phyloP scores from a whole-genome alignment of 2,329 filamentous ascomycete genomes.

The Chalaropsis ovoidea region DNA sequence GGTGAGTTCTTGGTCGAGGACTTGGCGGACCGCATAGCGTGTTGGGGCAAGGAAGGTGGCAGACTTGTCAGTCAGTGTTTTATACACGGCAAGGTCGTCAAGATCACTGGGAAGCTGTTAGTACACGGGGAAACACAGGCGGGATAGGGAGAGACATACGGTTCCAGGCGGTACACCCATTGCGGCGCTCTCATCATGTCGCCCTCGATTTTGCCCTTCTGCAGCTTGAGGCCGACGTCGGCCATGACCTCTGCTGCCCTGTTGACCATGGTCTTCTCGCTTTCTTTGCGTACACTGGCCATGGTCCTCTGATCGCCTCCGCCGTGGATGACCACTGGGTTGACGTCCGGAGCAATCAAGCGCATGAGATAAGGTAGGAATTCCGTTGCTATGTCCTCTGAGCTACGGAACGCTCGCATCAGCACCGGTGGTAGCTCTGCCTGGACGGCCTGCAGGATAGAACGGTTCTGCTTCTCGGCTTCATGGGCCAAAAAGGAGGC shows the following conservation, averaged over 20 bases:
- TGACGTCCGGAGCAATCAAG: constrained; percentile 80
- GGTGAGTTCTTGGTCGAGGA: constrained; percentile 80
- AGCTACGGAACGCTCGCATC: constrained; percentile 65
- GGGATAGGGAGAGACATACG: constrained; percentile 46
- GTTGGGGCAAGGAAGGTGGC: constrained; percentile 57
- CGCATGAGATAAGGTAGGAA: constrained; percentile 75
- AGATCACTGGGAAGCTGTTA: constrained; percentile 44
- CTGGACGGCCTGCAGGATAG: constrained; percentile 64
- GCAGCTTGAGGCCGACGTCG: constrained; percentile 71
- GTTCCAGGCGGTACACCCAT: constrained; percentile 92
- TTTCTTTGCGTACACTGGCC: constrained; percentile 79
- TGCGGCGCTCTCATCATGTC: constrained; percentile 53
- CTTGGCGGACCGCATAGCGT: constrained; percentile 86
- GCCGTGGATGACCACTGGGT: constrained; percentile 68
- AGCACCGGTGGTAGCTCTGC: constrained; percentile 60
- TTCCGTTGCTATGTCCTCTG: constrained; percentile 67
- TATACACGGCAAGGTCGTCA: constrained; percentile 67
- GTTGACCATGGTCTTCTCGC: constrained; percentile 69
- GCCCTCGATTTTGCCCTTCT: constrained; percentile 67
- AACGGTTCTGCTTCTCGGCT: constrained; percentile 65
- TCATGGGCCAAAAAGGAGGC: constrained; percentile 78
- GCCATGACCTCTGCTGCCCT: constrained; percentile 71
- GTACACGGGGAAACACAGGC: constrained; percentile 6
- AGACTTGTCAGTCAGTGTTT: constrained; percentile 50
- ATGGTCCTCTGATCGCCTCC: constrained; percentile 54